Evolutionary conservation across 129 eudicot genomes (phyloP), one percentile per base, ranked within the genome.

Genomic region (Kitagawia praeruptora): DNA sequence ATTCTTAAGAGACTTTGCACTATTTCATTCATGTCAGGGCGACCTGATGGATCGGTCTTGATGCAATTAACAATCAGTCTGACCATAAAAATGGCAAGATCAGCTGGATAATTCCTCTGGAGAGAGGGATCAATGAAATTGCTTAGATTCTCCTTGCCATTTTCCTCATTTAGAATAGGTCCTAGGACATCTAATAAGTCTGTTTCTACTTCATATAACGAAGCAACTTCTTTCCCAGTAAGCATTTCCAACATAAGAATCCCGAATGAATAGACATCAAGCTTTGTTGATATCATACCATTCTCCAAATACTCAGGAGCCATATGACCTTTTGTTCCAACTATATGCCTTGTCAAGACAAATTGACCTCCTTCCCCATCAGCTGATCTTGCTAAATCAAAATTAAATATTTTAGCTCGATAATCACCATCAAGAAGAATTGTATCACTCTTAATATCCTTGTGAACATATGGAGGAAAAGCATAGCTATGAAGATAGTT

Each of bases 281-380:
- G 94, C 93, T 92, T 92, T 38, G 97, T 87, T 51, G 99, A 88
- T 69, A 95, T 80, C 71, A 92, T 56, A 14, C 97, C 99, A 64
- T 90, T 87, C 64, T 89, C 96, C 84, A 95, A 80, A 85, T 92
- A 92, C 90, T 95, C 99, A 0, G 97, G 99, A 69, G 99, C 93
- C 97, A 95, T 89, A 90, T 92, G 92, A 54, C 99, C 99, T 87
- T 93, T 85, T 42, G 90, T 92, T 80, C 97, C 99, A 46, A 89
- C 88, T 41, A 95, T 95, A 82, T 95, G 99, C 72, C 92, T 85
- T 9, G 99, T 95, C 90, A 95, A 73, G 13, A 90, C 89, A 27
- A 88, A 89, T 11, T 87, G 83, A 77, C 97, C 98, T 6, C 84
- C 91, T 42, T 88, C 86, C 74, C 86, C 96, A 63, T 94, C 92